Percentiles rank a stretch among this genome's conserved stretches.
Evolutionary conservation across 106 monocot genomes (phyloP).

Genomic region (Platanthera guangdongensis): DNA sequence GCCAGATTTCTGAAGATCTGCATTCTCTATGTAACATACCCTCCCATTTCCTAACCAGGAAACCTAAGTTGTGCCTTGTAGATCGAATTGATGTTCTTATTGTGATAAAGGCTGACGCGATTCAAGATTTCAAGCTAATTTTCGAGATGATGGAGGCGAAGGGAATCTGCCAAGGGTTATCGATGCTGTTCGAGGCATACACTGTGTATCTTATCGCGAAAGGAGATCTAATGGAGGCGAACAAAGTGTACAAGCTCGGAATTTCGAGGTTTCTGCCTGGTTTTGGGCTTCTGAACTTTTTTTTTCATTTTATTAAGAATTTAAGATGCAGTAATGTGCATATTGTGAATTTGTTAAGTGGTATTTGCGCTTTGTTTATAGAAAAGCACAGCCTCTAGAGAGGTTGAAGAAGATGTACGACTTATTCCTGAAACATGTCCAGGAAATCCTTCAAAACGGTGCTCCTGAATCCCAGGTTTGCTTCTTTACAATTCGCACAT

Average conservation of each 20-base stretch:
- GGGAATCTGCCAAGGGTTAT: slow-evolving; percentile 38
- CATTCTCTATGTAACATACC: slow-evolving; percentile 54
- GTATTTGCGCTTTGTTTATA: slow-evolving; percentile 13
- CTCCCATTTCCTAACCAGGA: background rate
- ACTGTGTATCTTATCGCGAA: slow-evolving; percentile 33
- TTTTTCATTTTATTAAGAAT: background rate
- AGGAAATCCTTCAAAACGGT: slow-evolving; percentile 13
- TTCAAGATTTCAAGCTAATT: slow-evolving; percentile 46
- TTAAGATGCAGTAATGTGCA: background rate
- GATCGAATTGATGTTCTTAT: background rate
- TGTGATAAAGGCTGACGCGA: slow-evolving; percentile 51
- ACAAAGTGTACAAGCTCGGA: slow-evolving; percentile 44
- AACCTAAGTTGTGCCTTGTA: background rate
- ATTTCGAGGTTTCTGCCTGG: slow-evolving; percentile 50
- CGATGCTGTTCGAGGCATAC: slow-evolving; percentile 74
- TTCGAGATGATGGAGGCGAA: slow-evolving; percentile 58
- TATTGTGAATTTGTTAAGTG: background rate
- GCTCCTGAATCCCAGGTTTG: slow-evolving; percentile 27
- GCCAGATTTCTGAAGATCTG: slow-evolving; percentile 60
- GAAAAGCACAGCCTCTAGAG: slow-evolving; percentile 67
- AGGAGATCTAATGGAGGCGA: slow-evolving; percentile 49
- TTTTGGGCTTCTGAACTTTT: background rate
- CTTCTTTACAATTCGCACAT: background rate
- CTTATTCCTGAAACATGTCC: slow-evolving; percentile 41
- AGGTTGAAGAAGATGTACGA: slow-evolving; percentile 49